A percentile compares a stretch with the other conserved stretches of the same genome.
phyloP scores from a whole-genome alignment of 1,284 basidiomycete species.

The Ganoderma multipileum region DNA sequence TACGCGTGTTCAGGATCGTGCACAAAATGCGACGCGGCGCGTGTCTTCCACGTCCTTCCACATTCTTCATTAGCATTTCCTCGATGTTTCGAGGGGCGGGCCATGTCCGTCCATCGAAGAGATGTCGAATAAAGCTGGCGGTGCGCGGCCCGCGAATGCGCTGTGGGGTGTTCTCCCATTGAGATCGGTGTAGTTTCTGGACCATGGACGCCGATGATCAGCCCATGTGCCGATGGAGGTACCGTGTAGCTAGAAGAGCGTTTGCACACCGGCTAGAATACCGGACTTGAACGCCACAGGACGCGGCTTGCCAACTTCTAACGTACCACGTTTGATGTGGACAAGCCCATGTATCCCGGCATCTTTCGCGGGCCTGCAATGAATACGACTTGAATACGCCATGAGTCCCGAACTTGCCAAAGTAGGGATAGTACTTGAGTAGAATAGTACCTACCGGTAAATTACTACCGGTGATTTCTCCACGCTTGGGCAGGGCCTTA shows the following conservation, averaged over 20 bases:
- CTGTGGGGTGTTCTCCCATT: neutral
- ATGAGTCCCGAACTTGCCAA: neutral
- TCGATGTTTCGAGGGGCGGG: neutral
- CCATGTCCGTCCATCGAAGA: neutral
- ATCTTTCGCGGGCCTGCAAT: neutral
- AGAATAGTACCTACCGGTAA: neutral
- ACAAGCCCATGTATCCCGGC: neutral
- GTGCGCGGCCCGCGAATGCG: neutral
- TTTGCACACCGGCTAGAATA: neutral
- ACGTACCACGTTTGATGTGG: slow-evolving; percentile 4
- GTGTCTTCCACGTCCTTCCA: neutral
- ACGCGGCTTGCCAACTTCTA: neutral
- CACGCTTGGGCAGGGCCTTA: neutral
- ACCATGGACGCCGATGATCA: neutral
- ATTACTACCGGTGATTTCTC: neutral
- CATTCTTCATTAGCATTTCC: neutral
- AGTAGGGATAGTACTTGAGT: neutral
- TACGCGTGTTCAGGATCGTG: neutral
- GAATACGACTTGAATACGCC: neutral
- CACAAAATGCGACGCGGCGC: neutral
- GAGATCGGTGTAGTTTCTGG: neutral
- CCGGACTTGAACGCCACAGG: neutral
- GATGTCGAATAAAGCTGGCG: neutral
- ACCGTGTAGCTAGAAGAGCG: slow-evolving; percentile 1
- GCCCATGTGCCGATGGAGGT: neutral